These are phyloP conservation scores for Pleurotus djamor DNA, from an alignment of 768 basidiomycete genomes.

Conservation along the genomic window DNA sequence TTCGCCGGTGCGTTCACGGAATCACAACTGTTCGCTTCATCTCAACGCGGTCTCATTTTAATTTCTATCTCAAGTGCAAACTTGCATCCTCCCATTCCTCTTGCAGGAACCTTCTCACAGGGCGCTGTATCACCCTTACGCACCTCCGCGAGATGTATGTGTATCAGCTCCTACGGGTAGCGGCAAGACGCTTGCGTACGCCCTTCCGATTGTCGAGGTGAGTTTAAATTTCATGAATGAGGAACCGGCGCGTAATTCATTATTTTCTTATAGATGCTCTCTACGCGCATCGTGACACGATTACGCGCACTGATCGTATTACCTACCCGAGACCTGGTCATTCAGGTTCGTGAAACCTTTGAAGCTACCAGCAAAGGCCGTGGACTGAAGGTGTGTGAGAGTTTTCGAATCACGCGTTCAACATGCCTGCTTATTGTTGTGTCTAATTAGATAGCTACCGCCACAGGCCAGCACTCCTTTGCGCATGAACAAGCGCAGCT, in stretches of 20 bases:
- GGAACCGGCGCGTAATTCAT: neutral
- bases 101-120: conserved; percentile 43
- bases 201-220: conserved; percentile 89
- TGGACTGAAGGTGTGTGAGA: conserved; percentile 77
- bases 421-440: neutral
- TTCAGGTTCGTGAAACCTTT: conserved; percentile 91
- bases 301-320: conserved; percentile 87
- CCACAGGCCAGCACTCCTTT: conserved; percentile 94
- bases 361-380: conserved; percentile 84
- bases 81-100: conserved; percentile 80
- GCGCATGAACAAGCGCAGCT: conserved; percentile 85
- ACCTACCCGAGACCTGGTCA: conserved; percentile 91
- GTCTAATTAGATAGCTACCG: conserved; percentile 59
- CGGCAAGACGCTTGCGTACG: conserved; percentile 97
- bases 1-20: conserved; percentile 70
- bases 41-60: too few species aligned
- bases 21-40: neutral
- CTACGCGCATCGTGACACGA: conserved; percentile 72
- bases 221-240: conserved; percentile 9
- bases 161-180: conserved; percentile 98
- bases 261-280: conserved; percentile 59
- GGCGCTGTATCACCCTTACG: conserved; percentile 62
- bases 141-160: conserved; percentile 77
- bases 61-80: conserved; percentile 65
- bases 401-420: neutral